Base-by-base conservation (phyloP, 1,284 basidiomycete species). In the Ustilago curta region DNA sequence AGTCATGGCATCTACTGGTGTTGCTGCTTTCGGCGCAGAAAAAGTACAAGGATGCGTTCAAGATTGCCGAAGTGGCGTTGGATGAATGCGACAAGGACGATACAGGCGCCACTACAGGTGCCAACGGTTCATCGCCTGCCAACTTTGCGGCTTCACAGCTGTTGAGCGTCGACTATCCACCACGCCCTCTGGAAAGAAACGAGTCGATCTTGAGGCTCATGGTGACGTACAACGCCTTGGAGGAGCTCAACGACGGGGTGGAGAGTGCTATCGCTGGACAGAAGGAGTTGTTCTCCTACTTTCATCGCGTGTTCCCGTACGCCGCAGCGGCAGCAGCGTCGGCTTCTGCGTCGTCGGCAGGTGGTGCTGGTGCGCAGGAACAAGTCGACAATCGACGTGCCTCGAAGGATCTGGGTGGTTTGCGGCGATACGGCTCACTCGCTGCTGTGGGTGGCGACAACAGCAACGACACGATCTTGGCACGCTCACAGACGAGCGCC, bases 1-100 rank as follows among this genome's bases (percentile, higher is more conserved):
- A 93, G 43, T 90, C 92, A 60, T 98, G 95, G 96, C 96, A 98
- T 85, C 88, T 98, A 18, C 88, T 98, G 0, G 93, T 92, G 0
- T 87, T 99, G 6, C 85, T 97, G 16, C 87, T 95, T 11, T 91
- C 91, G 0, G 91, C 92, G 6, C 87, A 88, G 35, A 93, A 92
- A 67, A 91, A 95, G 80, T 95, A 93, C 92, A 86, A 87, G 35
- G 91, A 90, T 7, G 95, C 95, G 0, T 87, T 88, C 45, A 90
- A 90, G 59, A 90, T 96, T 3, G 86, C 95, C 49, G 93, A 95
- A 59, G 88, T 90, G 3, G 92, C 82, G 21, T 75, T 84, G 14
- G 69, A 61, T 51, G 76, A 80, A 54, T 78, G 79, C 44, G 81
- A 84, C 35, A 62, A 67, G 31, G 82, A 83, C 59, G 82, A 82